phyloP scores from a whole-genome alignment of 805 yeast genomes.

The Ogataea henricii region DNA sequence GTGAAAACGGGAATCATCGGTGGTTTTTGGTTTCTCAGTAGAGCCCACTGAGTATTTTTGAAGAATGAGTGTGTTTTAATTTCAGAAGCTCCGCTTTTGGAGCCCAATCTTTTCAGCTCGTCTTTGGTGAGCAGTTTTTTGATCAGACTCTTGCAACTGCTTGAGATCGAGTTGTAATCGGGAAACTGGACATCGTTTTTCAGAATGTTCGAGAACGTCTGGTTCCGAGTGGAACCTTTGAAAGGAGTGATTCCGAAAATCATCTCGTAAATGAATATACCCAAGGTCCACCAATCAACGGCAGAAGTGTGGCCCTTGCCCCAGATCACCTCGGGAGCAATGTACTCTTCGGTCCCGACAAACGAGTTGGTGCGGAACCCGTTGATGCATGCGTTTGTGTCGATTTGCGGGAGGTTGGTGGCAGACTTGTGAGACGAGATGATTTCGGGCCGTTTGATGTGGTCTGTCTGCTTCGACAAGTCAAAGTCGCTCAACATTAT shows the following conservation, averaged over 20 bases:
- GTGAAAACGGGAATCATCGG: constrained; percentile 88
- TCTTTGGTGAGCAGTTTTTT: constrained; percentile 84
- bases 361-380: constrained; percentile 97
- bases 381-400: constrained; percentile 92
- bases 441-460: constrained; percentile 75
- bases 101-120: constrained; percentile 85
- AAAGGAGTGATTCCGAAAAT: constrained; percentile 94
- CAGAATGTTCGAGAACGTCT: constrained; percentile 84
- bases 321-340: constrained; percentile 96
- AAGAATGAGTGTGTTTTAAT: constrained; percentile 89
- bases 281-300: constrained; percentile 99
- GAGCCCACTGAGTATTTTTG: constrained; percentile 93
- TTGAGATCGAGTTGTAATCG: constrained; percentile 58
- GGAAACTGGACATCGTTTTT: constrained; percentile 82
- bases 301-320: constrained; percentile 98
- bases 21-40: constrained; percentile 87
- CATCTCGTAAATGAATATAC: constrained; percentile 93
- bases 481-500: constrained; percentile 98
- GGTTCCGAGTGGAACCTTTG: constrained; percentile 86
- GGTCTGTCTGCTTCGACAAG: constrained; percentile 83
- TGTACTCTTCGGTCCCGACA: constrained; percentile 98
- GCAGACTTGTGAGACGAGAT: constrained; percentile 38
- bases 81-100: constrained; percentile 93
- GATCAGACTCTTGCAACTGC: constrained; percentile 76
- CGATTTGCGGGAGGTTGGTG: constrained; percentile 63